Percentiles rank a stretch among this genome's conserved stretches.
Evolutionary conservation across 2,329 filamentous ascomycete genomes (phyloP).

Genomic region (Emergomyces orientalis): DNA sequence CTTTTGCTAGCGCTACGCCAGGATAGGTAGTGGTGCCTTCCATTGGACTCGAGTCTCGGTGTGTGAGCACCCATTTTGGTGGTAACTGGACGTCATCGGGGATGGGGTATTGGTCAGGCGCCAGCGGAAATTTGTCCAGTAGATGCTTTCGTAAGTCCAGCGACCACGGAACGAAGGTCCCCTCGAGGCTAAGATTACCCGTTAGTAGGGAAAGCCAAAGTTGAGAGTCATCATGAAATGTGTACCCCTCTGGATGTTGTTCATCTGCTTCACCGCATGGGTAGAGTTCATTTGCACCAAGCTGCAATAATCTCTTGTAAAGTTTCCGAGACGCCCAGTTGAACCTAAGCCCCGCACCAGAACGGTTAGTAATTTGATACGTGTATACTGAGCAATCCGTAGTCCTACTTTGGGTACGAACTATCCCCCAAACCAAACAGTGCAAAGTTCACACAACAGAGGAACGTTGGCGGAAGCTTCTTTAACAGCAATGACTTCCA

Average conservation of each 20-base stretch:
- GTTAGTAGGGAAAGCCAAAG: background rate
- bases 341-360: conserved; percentile 47
- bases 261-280: conserved; percentile 82
- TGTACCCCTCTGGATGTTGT: conserved; percentile 81
- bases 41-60: conserved; percentile 1
- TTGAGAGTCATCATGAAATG: conserved; percentile 13
- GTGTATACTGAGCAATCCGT: background rate
- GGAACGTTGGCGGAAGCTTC: conserved; percentile 60
- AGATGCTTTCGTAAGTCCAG: conserved; percentile 58
- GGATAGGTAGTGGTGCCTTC: conserved; percentile 8
- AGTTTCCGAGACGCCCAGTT: conserved; percentile 91
- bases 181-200: conserved; percentile 56
- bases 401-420: conserved; percentile 75
- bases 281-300: conserved; percentile 70
- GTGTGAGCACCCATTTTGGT: conserved; percentile 56
- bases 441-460: conserved; percentile 62
- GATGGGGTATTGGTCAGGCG: conserved; percentile 58
- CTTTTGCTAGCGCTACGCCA: conserved; percentile 5
- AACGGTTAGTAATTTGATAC: background rate
- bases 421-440: conserved; percentile 90
- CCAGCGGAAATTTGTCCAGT: conserved; percentile 58
- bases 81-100: conserved; percentile 64
- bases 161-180: conserved; percentile 70
- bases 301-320: conserved; percentile 69
- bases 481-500: conserved; percentile 79